These are phyloP conservation scores for Russula earlei DNA, from an alignment of 768 basidiomycete genomes.

Conservation along the genomic window DNA sequence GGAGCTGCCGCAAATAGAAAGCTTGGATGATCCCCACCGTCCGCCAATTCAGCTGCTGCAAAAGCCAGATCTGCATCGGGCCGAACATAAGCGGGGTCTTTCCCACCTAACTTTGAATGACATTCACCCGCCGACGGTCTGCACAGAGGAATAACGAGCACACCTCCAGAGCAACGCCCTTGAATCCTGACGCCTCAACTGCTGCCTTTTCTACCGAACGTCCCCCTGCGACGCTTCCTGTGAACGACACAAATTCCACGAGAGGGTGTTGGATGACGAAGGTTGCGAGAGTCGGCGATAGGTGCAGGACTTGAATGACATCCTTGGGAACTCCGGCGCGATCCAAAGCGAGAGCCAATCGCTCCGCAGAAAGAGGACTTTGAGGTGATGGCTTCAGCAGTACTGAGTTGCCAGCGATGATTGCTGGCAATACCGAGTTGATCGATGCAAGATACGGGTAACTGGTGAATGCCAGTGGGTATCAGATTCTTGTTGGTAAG, in stretches of 20 bases:
- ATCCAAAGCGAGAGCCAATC: conserved; percentile 58
- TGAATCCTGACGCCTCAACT: conserved; percentile 58
- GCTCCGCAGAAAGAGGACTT: conserved; percentile 82
- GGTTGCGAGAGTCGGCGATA: conserved; percentile 52
- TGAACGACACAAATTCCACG: conserved; percentile 84
- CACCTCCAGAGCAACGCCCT: conserved; percentile 81
- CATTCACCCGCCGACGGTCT: conserved; percentile 2
- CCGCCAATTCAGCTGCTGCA: conserved; percentile 78
- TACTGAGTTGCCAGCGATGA: conserved; percentile 85
- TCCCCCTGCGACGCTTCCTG: conserved; percentile 79
- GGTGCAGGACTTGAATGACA: conserved; percentile 66
- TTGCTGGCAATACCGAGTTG: conserved; percentile 86
- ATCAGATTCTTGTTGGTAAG: neutral
- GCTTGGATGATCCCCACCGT: conserved; percentile 46
- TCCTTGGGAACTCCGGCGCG: conserved; percentile 71
- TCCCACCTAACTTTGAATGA: conserved; percentile 71
- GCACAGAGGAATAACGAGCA: neutral
- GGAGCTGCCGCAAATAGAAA: neutral
- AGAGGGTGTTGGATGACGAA: conserved; percentile 52
- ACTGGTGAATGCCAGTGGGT: conserved; percentile 32
- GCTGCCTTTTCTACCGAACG: conserved; percentile 65
- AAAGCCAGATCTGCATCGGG: conserved; percentile 78
- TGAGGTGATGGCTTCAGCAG: conserved; percentile 95
- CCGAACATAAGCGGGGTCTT: conserved; percentile 94
- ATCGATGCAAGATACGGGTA: conserved; percentile 85